Conservation (phyloP, 805 yeast genomes). For the Yamadazyma phyllophila region DNA sequence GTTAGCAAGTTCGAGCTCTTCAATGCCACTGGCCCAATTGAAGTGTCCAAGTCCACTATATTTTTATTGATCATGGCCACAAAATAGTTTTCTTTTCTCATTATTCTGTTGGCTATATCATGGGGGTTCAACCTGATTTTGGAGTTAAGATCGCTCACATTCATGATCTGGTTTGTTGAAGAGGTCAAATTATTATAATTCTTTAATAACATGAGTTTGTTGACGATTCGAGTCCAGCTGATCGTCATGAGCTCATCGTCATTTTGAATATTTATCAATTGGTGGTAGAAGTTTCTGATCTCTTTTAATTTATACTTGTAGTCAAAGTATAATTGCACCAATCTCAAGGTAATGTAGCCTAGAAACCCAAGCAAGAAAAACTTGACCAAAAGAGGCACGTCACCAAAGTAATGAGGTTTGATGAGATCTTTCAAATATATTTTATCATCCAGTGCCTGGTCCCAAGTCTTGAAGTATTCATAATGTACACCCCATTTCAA, state of each 20-base stretch:
- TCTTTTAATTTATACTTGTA: slow-evolving; percentile 63
- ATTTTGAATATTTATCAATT: slow-evolving; percentile 68
- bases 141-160: slow-evolving; percentile 55
- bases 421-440: slow-evolving; percentile 29
- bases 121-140: slow-evolving; percentile 84
- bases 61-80: slow-evolving; percentile 85
- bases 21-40: slow-evolving; percentile 14
- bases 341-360: slow-evolving; percentile 49
- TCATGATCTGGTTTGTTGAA: slow-evolving; percentile 14
- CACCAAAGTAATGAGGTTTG: slow-evolving; percentile 43
- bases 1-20: slow-evolving; percentile 52
- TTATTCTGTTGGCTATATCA: slow-evolving; percentile 89
- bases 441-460: slow-evolving; percentile 18
- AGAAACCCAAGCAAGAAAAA: slow-evolving; percentile 62
- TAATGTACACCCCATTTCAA: slow-evolving; percentile 80
- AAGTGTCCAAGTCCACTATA: slow-evolving; percentile 61
- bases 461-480: slow-evolving; percentile 26
- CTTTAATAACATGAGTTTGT: slow-evolving; percentile 66
- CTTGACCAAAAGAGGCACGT: slow-evolving; percentile 47
- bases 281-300: slow-evolving; percentile 70
- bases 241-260: slow-evolving; percentile 83
- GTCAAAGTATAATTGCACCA: slow-evolving; percentile 58
- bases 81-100: slow-evolving; percentile 93
- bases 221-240: slow-evolving; percentile 86
- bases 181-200: slow-evolving; percentile 77